phyloP scores from a whole-genome alignment of 2,329 filamentous ascomycete species.

The Cercospora nicotianae region DNA sequence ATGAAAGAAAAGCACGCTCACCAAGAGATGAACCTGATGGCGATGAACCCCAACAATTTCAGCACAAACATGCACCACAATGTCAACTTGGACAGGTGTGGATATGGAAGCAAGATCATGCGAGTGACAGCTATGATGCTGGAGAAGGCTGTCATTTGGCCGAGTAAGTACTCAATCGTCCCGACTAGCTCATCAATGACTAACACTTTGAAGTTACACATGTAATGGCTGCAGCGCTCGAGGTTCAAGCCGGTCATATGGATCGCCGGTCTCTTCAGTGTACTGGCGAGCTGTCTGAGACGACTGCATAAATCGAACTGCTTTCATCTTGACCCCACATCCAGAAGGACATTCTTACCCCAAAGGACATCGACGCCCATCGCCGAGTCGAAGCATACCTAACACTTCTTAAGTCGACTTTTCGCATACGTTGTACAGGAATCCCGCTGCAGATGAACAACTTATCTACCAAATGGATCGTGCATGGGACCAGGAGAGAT shows the following conservation, averaged over 20 bases:
- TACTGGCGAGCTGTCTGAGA: conserved; percentile 38
- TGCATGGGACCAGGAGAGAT: neutral
- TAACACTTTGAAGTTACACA: conserved; percentile 58
- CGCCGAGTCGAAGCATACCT: neutral
- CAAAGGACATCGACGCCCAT: neutral
- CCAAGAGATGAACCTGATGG: conserved; percentile 54
- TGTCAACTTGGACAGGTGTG: conserved; percentile 56
- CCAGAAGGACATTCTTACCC: neutral
- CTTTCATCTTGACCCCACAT: neutral
- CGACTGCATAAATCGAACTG: conserved; percentile 34
- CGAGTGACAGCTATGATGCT: conserved; percentile 83
- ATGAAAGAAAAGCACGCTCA: conserved; percentile 72
- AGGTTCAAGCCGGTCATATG: conserved; percentile 64
- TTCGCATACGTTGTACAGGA: neutral
- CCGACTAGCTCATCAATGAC: conserved; percentile 17
- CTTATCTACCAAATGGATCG: neutral
- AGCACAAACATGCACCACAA: conserved; percentile 44
- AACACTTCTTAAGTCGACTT: neutral
- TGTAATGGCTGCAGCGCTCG: conserved; percentile 65
- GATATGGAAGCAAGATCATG: conserved; percentile 82
- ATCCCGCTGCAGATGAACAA: neutral
- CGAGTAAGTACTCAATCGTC: conserved; percentile 60
- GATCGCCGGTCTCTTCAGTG: conserved; percentile 55
- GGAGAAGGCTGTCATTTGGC: conserved; percentile 88
- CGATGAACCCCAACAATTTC: conserved; percentile 46